These are phyloP conservation scores for Botryotinia globosa DNA, from an alignment of 2,329 filamentous ascomycete genomes.

Conservation along the genomic window DNA sequence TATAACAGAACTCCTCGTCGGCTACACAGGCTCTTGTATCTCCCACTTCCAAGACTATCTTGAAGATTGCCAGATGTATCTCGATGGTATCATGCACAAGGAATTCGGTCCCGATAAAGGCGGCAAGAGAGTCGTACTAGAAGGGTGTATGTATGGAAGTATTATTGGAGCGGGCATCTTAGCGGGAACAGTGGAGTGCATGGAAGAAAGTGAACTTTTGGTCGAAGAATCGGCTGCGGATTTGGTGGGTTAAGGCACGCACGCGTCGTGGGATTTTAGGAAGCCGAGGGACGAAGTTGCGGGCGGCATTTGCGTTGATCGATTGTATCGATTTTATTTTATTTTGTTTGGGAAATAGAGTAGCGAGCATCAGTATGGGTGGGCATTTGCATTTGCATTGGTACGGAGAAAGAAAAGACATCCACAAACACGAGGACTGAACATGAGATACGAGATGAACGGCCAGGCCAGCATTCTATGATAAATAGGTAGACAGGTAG, in stretches of 20 bases:
- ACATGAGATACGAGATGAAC: neutral
- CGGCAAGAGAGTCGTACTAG: slow-evolving; percentile 47
- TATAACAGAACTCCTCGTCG: slow-evolving; percentile 63
- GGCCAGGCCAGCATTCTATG: neutral
- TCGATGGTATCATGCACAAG: slow-evolving; percentile 52
- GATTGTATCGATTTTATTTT: neutral
- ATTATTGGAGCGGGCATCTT: slow-evolving; percentile 61
- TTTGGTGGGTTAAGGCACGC: neutral
- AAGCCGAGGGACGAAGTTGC: neutral
- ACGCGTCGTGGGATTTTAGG: neutral
- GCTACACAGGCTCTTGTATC: slow-evolving; percentile 78
- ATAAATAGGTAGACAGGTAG: neutral
- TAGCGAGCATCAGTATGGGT: neutral
- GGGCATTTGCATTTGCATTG: neutral
- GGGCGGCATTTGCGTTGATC: neutral
- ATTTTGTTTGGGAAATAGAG: neutral
- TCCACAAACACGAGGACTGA: neutral
- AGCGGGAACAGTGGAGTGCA: slow-evolving; percentile 42
- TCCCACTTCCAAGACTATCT: slow-evolving; percentile 75
- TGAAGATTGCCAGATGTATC: slow-evolving; percentile 64
- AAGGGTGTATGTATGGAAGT: slow-evolving; percentile 59
- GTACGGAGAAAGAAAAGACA: neutral
- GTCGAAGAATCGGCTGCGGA: neutral
- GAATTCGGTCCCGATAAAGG: slow-evolving; percentile 41
- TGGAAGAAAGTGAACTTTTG: neutral